Base-by-base conservation (phyloP, 2,329 filamentous ascomycete genomes). In the Xylariaceae sp. region DNA sequence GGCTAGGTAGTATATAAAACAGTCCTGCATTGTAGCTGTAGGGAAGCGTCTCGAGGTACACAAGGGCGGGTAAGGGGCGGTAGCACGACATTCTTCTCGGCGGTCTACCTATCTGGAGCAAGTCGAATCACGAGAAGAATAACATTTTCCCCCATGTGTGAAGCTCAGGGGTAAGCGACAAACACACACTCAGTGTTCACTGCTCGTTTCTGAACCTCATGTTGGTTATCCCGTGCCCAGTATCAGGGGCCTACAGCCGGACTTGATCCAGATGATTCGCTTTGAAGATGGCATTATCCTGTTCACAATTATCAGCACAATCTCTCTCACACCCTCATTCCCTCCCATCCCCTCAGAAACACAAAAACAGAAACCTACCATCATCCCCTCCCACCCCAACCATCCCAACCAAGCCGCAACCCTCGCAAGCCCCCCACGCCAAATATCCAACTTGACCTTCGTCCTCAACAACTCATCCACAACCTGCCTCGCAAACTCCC, bases 371-470 rank as follows among this genome's bases (percentile, higher is more conserved):
- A 15, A 18, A 70, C 68, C 67, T 55, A 72, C 70, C 53, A 72
- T 30, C 63, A 72, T 69, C 0, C 71, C 69, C 13, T 69, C 69
- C 68, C 70, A 73, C 1, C 69, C 70, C 3, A 74, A 63, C 64
- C 64, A 67, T 1, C 60, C 62, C 10, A 73, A 13, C 30, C 72
- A 49, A 63, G 69, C 71, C 2, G 68, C 68, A 4, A 69, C 17
- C 1, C 60, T 67, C 4, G 70, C 62, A 51, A 69, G 11, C 2
- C 71, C 65, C 2, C 69, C 72, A 3, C 62, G 64, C 70, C 71
- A 74, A 15, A 74, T 62, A 30, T 66, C 64, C 8, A 62, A 56
- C 51, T 62, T 67, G 9, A 67, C 67, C 10, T 60, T 63, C 2
- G 65, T 58, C 54, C 35, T 62, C 7, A 72, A 56, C 48, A 73